phyloP scores from a whole-genome alignment of 345 rosid species.

The Hibiscus syriacus region DNA sequence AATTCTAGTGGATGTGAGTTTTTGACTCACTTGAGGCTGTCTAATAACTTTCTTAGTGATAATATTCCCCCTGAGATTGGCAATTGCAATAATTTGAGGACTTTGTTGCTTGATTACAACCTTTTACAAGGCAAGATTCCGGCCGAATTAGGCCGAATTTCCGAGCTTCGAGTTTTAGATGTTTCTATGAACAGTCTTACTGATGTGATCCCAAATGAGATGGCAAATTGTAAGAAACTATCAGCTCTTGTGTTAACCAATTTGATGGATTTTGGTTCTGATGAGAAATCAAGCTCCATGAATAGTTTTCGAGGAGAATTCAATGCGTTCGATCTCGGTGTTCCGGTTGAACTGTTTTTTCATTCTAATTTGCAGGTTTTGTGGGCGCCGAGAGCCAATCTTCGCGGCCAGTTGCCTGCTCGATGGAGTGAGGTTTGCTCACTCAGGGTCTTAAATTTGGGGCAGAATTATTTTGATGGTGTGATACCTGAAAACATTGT shows the following conservation, averaged over 20 bases:
- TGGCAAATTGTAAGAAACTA: constrained; percentile 37
- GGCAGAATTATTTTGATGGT: constrained; percentile 40
- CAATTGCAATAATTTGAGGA: constrained; percentile 35
- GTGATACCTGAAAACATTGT: constrained; percentile 30
- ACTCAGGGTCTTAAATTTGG: constrained; percentile 43
- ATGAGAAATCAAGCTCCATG: constrained; percentile 2
- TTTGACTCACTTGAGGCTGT: constrained; percentile 45
- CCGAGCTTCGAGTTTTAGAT: constrained; percentile 52
- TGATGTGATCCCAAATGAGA: constrained; percentile 40
- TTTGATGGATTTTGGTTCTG: constrained; percentile 21
- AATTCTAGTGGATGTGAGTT: constrained; percentile 22
- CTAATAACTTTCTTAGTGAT: constrained; percentile 35
- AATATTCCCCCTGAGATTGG: constrained; percentile 45
- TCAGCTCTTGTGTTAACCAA: constrained; percentile 44
- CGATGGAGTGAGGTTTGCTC: constrained; percentile 40
- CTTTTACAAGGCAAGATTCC: constrained; percentile 46
- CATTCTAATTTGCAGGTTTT: constrained; percentile 41
- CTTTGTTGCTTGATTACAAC: constrained; percentile 51
- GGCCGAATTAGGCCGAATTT: constrained; percentile 39
- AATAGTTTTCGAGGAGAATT: constrained; percentile 38
- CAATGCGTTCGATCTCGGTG: constrained; percentile 45
- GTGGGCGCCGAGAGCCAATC: constrained; percentile 73
- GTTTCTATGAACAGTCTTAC: constrained; percentile 55
- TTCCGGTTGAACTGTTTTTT: constrained; percentile 34
- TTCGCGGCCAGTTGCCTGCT: constrained; percentile 43